Base-by-base conservation (phyloP, 2,329 filamentous ascomycete genomes). In the Ceratocystis papillata region DNA sequence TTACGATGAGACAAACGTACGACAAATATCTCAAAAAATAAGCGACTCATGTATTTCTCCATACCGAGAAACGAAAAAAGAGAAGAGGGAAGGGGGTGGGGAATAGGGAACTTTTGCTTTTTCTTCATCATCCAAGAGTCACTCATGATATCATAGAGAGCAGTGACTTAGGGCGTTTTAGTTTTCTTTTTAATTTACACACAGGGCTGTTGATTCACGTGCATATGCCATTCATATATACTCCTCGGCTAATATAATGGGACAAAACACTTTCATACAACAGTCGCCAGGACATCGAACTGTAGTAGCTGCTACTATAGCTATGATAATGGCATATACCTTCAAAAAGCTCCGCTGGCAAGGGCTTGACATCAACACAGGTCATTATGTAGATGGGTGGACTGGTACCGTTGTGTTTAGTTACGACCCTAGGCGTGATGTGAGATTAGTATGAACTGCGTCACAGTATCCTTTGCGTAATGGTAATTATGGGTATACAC, bases 371-470 rank as follows among this genome's bases (percentile, higher is more conserved):
- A 28, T 30, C 25, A 30, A 28, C 25, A 37, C 46, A 37, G 59
- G 59, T 8, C n/a, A 44, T 53, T 15, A 50, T 63, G 50, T 41
- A 41, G 33, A 46, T 60, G 50, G 46, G 53, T 60, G 57, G 48
- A 53, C 33, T 59, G 28, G 63, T 55, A 7, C 12, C n/a, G 30
- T 25, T 62, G 22, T 50, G 44, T 46, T 73, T 81, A 85, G 75
- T 84, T 85, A 74, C 82, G 82, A 70, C 81, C 81, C 81, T 83
- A 68, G 69, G 37, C 33, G 33, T 37, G 53, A 48, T 22, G 25
- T 25, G 6, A 6, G 48, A 64, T 68, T 65, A 66, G 55, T 59
- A 44, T 53, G 25, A 15, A 20, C 60, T 44, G 41, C 28, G 44
- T 46, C 37, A 33, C 6, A 37, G 7, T 22, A 20, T 12, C 33